Conservation (phyloP, 768 basidiomycete genomes). For the Boletellus emodensis region DNA sequence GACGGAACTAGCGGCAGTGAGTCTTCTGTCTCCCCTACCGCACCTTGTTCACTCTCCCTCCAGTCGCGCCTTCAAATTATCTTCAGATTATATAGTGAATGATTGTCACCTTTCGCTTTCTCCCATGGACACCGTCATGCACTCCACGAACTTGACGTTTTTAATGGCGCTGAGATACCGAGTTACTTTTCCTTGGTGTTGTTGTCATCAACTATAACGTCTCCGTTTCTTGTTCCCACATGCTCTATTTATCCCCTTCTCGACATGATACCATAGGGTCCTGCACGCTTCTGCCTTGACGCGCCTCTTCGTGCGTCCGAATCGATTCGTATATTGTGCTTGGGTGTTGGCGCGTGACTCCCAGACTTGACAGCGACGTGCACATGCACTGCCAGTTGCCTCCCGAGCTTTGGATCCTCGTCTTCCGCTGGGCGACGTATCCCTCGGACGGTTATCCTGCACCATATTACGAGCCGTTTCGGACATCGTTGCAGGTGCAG, state of each 20-base stretch:
- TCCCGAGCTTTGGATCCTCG: conserved; percentile 51
- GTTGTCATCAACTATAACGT: conserved; percentile 31
- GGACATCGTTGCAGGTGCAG: conserved; percentile 27
- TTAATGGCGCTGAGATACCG: conserved; percentile 24
- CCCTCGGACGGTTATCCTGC: conserved; percentile 25
- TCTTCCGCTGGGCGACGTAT: conserved; percentile 44
- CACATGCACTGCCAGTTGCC: conserved; percentile 33
- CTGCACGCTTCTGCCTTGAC: conserved; percentile 16
- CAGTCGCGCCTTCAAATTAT: conserved; percentile 85
- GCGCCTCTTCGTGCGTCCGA: conserved; percentile 2
- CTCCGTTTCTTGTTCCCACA: conserved; percentile 15
- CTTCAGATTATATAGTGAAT: conserved; percentile 65
- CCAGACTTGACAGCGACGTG: not conserved
- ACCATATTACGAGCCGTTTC: conserved; percentile 47
- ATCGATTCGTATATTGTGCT: not conserved
- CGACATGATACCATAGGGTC: conserved; percentile 31
- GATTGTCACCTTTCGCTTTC: conserved; percentile 10
- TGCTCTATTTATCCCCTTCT: conserved; percentile 26
- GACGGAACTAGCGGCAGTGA: conserved; percentile 77
- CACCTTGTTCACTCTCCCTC: conserved; percentile 11
- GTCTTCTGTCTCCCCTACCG: conserved; percentile 29
- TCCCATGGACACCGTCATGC: conserved; percentile 26
- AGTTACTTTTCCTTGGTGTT: conserved; percentile 19
- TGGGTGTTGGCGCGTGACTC: conserved; percentile 7
- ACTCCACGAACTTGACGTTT: conserved; percentile 31